Evolutionary conservation across 1,139 yeast genomes (phyloP).

Genomic region (Yamadazyma oceani): DNA sequence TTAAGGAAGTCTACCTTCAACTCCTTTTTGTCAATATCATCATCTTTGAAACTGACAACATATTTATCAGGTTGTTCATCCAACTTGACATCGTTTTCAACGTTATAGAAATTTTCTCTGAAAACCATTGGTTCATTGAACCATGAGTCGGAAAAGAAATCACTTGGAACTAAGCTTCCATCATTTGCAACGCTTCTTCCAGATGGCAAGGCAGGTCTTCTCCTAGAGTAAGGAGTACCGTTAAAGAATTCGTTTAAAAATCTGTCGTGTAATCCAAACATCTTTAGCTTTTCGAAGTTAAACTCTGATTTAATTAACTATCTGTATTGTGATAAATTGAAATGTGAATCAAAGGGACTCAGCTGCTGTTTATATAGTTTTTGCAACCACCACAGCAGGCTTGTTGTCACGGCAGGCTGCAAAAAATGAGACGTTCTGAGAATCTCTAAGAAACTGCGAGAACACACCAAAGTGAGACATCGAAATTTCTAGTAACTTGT

Average conservation of each 20-base stretch:
- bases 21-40: slow-evolving; percentile 20
- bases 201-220: slow-evolving; percentile 6
- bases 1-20: slow-evolving; percentile 23
- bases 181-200: neutral
- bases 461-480: too few species aligned
- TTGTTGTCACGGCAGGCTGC: too few species aligned
- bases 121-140: slow-evolving; percentile 13
- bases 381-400: too few species aligned
- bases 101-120: slow-evolving; percentile 11
- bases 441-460: too few species aligned
- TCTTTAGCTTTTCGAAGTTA: slow-evolving; percentile 2
- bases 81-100: slow-evolving; percentile 18
- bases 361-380: slow-evolving; percentile 3
- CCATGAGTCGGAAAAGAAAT: slow-evolving; percentile 7
- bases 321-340: too few species aligned
- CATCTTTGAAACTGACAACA: slow-evolving; percentile 19
- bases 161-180: slow-evolving; percentile 3
- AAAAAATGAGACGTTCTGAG: too few species aligned
- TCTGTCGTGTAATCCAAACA: slow-evolving; percentile 11
- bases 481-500: too few species aligned
- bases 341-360: neutral
- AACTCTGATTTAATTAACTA: neutral
- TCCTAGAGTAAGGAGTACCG: slow-evolving; percentile 8
- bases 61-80: slow-evolving; percentile 24
- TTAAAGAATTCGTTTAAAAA: slow-evolving; percentile 9